A percentile compares a stretch with the other conserved stretches of the same genome.
Conservation (phyloP, 148 eudicot species). For the Oxyria digyna region DNA sequence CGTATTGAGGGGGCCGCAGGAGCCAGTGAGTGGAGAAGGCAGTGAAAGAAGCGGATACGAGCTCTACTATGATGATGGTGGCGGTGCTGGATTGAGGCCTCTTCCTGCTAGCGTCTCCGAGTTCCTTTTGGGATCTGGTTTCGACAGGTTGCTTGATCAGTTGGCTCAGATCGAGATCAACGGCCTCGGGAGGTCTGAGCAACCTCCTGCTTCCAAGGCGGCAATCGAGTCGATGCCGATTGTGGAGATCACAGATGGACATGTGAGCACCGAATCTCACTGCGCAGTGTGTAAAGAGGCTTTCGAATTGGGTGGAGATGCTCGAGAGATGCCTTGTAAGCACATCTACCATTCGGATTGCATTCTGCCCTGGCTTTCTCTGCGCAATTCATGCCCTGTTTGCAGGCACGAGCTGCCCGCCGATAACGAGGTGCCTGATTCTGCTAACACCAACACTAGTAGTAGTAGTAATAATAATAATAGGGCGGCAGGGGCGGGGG, state of each 20-base stretch:
- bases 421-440: slow-evolving; percentile 16
- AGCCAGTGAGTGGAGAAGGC: slow-evolving; percentile 12
- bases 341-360: slow-evolving; percentile 74
- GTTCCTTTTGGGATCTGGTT: slow-evolving; percentile 68
- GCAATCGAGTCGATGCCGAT: slow-evolving; percentile 72
- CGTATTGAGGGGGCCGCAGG: slow-evolving; percentile 57
- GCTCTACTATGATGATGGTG: slow-evolving; percentile 79
- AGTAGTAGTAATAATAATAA: no score
- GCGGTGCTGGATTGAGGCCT: slow-evolving; percentile 68
- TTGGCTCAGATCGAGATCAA: slow-evolving; percentile 51
- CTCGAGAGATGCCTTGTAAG: slow-evolving; percentile 77
- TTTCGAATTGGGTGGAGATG: slow-evolving; percentile 52
- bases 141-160: slow-evolving; percentile 63
- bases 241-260: slow-evolving; percentile 32
- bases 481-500: slow-evolving; percentile 14
- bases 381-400: slow-evolving; percentile 72
- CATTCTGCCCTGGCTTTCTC: slow-evolving; percentile 60
- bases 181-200: slow-evolving; percentile 45
- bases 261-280: slow-evolving; percentile 31
- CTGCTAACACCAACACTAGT: no score
- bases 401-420: slow-evolving; percentile 61
- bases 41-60: slow-evolving; percentile 49
- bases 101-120: slow-evolving; percentile 60
- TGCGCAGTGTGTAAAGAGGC: slow-evolving; percentile 83
- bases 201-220: slow-evolving; percentile 78